phyloP scores from a whole-genome alignment of 2,329 filamentous ascomycete species.

The Lasiodiplodia gonubiensis region DNA sequence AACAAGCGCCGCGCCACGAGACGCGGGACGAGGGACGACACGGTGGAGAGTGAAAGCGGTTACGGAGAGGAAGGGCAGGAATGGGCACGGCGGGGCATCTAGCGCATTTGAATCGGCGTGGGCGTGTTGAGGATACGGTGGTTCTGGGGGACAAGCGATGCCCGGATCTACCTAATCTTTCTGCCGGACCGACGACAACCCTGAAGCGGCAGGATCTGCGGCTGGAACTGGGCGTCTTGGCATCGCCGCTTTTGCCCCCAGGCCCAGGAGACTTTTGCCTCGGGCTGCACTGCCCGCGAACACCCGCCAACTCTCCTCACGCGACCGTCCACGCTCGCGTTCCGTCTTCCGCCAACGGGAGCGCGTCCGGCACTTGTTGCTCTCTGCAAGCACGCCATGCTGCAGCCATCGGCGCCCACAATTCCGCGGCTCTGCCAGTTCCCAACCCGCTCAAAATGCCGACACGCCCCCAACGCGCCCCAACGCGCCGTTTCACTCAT shows the following conservation, averaged over 20 bases:
- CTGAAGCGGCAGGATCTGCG: not conserved
- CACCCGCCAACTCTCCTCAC: not conserved
- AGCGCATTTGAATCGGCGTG: constrained; percentile 24
- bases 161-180: constrained; percentile 17
- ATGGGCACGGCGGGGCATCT: constrained; percentile 3
- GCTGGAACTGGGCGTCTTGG: constrained; percentile 5
- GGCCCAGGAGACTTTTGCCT: constrained; percentile 2
- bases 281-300: constrained; percentile 6
- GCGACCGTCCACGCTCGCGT: constrained; percentile 5
- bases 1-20: constrained; percentile 24
- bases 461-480: no score
- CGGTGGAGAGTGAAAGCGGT: constrained; percentile 12
- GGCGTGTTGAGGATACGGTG: constrained; percentile 22
- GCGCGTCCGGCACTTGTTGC: constrained; percentile 14
- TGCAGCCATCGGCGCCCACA: not conserved
- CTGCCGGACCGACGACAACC: not conserved
- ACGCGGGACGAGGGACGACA: constrained; percentile 26
- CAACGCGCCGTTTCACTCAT: no score
- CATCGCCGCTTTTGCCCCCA: constrained; percentile 20
- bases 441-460: not conserved
- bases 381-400: not conserved
- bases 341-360: constrained; percentile 18
- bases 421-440: not conserved
- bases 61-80: not conserved
- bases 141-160: not conserved